Evolutionary conservation across 2,329 filamentous ascomycete species (phyloP).

Genomic region (Fusarium anguioides): DNA sequence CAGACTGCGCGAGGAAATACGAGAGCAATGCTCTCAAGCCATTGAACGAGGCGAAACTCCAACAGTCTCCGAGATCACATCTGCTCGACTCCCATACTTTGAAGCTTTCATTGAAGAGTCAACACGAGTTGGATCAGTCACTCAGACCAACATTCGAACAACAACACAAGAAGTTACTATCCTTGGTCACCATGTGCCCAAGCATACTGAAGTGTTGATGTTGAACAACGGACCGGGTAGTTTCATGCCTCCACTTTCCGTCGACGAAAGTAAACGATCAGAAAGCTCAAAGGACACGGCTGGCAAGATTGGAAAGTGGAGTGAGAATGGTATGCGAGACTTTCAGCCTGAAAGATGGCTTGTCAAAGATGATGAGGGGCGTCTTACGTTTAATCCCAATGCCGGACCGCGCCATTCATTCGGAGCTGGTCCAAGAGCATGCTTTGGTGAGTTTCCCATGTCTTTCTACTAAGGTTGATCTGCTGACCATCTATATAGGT

Average conservation of each 20-base stretch:
- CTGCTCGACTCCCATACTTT: accelerated
- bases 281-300: not conserved
- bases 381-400: not conserved
- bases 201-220: not conserved
- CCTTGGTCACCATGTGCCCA: not conserved
- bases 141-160: not conserved
- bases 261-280: not conserved
- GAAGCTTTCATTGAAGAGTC: not conserved
- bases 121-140: not conserved
- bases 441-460: not conserved
- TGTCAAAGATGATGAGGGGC: not conserved
- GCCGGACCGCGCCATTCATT: not conserved
- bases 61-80: not conserved
- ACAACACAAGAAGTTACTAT: not conserved
- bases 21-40: not conserved
- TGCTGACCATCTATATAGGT: not conserved
- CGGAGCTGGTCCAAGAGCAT: not conserved
- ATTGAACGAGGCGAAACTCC: not conserved
- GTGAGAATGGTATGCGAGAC: not conserved
- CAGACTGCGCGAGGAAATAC: not conserved
- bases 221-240: not conserved
- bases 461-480: accelerated
- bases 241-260: not conserved
- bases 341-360: not conserved
- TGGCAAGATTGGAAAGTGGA: not conserved